These are phyloP conservation scores for Fonsecaea multimorphosa DNA, from an alignment of 2,329 filamentous ascomycete species.

Conservation along the genomic window DNA sequence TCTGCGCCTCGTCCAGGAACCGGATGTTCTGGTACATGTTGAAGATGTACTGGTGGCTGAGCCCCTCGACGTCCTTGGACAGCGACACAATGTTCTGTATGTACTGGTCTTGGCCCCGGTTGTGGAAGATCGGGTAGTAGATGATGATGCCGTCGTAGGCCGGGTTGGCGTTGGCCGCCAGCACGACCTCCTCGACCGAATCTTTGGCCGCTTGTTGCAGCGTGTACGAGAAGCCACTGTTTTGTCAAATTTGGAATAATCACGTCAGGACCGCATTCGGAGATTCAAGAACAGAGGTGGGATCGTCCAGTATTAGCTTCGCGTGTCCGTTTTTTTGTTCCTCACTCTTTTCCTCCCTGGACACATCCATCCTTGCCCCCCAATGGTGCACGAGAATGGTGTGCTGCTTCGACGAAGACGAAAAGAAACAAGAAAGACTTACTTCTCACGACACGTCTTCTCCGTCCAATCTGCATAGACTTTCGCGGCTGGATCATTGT, in stretches of 20 bases:
- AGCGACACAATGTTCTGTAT: constrained; percentile 92
- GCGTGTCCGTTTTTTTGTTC: too few species aligned
- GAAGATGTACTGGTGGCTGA: constrained; percentile 92
- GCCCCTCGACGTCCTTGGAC: constrained; percentile 91
- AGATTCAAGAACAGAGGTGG: not conserved
- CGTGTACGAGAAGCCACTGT: constrained; percentile 85
- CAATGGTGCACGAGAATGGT: constrained; percentile 10
- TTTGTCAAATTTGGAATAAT: not conserved
- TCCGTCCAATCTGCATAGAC: constrained; percentile 98
- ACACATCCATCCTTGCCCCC: not conserved
- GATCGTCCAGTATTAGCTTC: not conserved
- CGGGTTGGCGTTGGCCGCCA: constrained; percentile 79
- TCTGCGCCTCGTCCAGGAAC: constrained; percentile 81
- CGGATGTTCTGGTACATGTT: constrained; percentile 99
- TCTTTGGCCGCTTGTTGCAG: constrained; percentile 85
- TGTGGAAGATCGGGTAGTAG: constrained; percentile 97
- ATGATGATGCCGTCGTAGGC: constrained; percentile 88
- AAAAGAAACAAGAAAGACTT: constrained; percentile 52
- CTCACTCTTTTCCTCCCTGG: not conserved
- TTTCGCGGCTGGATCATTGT: constrained; percentile 84
- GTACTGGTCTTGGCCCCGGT: constrained; percentile 81
- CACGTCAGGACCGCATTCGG: constrained; percentile 6
- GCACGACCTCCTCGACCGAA: constrained; percentile 84
- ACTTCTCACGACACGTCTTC: constrained; percentile 97
- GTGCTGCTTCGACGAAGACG: not conserved